Evolutionary conservation across 2,329 filamentous ascomycete genomes (phyloP).

Genomic region (Teratosphaeria gauchensis): DNA sequence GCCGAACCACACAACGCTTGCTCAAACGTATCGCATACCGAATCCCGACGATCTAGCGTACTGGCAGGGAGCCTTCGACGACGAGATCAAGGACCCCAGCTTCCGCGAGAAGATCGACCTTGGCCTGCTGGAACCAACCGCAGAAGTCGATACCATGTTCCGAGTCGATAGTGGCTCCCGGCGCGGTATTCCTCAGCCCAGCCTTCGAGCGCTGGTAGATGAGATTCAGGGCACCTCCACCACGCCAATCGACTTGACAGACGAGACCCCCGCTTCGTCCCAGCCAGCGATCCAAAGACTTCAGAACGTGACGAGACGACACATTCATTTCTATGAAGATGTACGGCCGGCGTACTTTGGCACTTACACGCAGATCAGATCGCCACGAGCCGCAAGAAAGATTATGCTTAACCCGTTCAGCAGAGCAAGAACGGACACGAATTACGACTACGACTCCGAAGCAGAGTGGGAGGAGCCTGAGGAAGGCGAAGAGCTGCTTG

Average conservation of each 20-base stretch:
- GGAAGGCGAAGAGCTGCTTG: slow-evolving; percentile 56
- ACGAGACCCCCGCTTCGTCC: slow-evolving; percentile 11
- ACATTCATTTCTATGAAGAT: slow-evolving; percentile 51
- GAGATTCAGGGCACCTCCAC: slow-evolving; percentile 32
- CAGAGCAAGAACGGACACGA: slow-evolving; percentile 50
- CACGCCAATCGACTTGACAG: slow-evolving; percentile 35
- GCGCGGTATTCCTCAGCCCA: slow-evolving; percentile 14
- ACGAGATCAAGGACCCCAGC: slow-evolving; percentile 19
- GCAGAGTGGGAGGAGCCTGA: slow-evolving; percentile 69
- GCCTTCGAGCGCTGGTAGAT: slow-evolving; percentile 30
- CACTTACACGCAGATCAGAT: slow-evolving; percentile 55
- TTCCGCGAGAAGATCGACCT: slow-evolving; percentile 23
- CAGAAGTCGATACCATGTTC: slow-evolving; percentile 7
- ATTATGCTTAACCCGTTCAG: slow-evolving; percentile 45
- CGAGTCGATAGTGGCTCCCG: background rate
- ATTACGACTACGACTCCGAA: slow-evolving; percentile 82
- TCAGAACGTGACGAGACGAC: slow-evolving; percentile 51
- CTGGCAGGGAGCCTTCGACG: slow-evolving; percentile 20
- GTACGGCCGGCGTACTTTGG: slow-evolving; percentile 61
- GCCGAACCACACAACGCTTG: slow-evolving; percentile 62
- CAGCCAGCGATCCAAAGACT: slow-evolving; percentile 14
- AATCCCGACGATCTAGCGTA: slow-evolving; percentile 13
- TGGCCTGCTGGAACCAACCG: slow-evolving; percentile 11
- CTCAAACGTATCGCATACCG: slow-evolving; percentile 39
- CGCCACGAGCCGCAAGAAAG: slow-evolving; percentile 34